These are phyloP conservation scores for Blastobotrys terrestris DNA, from an alignment of 805 yeast species.

Conservation along the genomic window DNA sequence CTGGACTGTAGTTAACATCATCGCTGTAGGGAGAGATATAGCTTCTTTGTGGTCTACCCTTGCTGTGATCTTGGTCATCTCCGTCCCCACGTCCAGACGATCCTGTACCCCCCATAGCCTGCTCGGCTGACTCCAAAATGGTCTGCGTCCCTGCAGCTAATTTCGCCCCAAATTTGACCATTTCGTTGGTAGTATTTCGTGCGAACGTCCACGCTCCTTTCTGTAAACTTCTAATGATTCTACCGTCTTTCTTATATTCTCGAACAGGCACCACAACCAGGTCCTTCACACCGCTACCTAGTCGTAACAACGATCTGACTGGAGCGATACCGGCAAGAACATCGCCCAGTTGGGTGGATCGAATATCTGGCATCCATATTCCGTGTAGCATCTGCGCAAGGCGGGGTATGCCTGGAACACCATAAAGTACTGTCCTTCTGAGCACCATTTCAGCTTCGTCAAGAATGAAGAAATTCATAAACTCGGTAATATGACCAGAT, in stretches of 20 bases:
- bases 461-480: conserved; percentile 80
- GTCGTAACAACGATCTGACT: conserved; percentile 63
- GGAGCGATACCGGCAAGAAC: conserved; percentile 83
- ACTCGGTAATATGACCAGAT: conserved; percentile 81
- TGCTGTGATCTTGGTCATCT: conserved; percentile 26
- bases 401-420: conserved; percentile 66
- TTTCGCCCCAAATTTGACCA: conserved; percentile 75
- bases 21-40: conserved; percentile 22
- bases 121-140: conserved; percentile 72
- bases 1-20: conserved; percentile 7
- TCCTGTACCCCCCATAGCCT: conserved; percentile 70
- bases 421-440: conserved; percentile 58
- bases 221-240: conserved; percentile 61
- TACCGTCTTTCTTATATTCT: conserved; percentile 70
- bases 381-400: conserved; percentile 51
- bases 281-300: conserved; percentile 73
- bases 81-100: conserved; percentile 35
- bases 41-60: conserved; percentile 2
- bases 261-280: conserved; percentile 65
- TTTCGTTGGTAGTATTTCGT: conserved; percentile 70
- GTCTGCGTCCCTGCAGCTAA: conserved; percentile 85
- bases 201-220: conserved; percentile 72
- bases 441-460: conserved; percentile 77
- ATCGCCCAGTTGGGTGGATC: conserved; percentile 71
- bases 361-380: conserved; percentile 87